Percentiles rank a stretch among this genome's conserved stretches.
phyloP scores from a whole-genome alignment of 2,329 filamentous ascomycete genomes.

The Apiospora saccharicola region DNA sequence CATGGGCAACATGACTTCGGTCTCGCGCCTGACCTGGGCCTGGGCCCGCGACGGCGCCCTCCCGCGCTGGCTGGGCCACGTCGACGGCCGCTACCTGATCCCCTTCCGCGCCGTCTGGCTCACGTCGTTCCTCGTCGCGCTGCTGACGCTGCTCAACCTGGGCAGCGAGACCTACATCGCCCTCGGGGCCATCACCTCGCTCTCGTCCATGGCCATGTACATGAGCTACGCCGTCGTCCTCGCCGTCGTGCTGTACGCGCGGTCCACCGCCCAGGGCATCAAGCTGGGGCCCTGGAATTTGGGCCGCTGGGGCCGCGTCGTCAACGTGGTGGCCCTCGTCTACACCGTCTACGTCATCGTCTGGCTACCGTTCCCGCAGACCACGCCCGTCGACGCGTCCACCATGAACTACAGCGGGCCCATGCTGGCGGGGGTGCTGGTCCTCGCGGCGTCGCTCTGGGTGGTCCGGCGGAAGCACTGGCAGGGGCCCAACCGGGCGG shows the following conservation, averaged over 20 bases:
- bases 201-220: conserved; percentile 29
- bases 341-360: conserved; percentile 28
- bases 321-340: conserved; percentile 27
- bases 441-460: conserved; percentile 19
- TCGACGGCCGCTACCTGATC: conserved; percentile 26
- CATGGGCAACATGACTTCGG: conserved; percentile 26
- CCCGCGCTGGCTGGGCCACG: conserved; percentile 26
- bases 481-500: conserved; percentile 24
- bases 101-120: conserved; percentile 26
- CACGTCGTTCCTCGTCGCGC: conserved; percentile 25
- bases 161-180: conserved; percentile 27
- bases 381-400: conserved; percentile 25
- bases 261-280: conserved; percentile 3
- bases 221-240: conserved; percentile 28
- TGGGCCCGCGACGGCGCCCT: conserved; percentile 28
- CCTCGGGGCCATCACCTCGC: conserved; percentile 28
- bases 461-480: conserved; percentile 22
- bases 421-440: conserved; percentile 24
- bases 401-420: conserved; percentile 29
- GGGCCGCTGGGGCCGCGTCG: conserved; percentile 21
- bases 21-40: conserved; percentile 27
- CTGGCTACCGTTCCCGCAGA: conserved; percentile 28
- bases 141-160: conserved; percentile 28
- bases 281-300: conserved; percentile 24
- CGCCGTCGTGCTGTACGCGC: conserved; percentile 23